phyloP scores from a whole-genome alignment of 129 eudicot species.

The Flaveria trinervia region DNA sequence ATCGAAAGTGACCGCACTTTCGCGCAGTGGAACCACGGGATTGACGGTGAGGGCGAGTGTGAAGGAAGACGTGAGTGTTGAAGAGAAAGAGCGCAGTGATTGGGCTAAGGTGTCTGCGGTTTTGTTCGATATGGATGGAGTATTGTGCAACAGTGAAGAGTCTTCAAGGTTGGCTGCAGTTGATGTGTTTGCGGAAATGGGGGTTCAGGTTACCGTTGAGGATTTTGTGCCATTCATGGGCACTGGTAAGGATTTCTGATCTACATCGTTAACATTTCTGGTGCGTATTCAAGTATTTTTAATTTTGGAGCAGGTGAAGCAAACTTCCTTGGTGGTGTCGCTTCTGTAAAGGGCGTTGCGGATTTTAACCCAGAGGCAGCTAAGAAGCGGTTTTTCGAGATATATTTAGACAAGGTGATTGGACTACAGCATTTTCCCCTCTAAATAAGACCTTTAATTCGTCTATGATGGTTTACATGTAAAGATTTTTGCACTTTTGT shows the following conservation, averaged over 20 bases:
- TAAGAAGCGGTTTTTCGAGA: conserved; percentile 92
- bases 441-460: background rate
- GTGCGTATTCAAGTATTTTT: conserved; percentile 14
- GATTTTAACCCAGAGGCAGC: conserved; percentile 78
- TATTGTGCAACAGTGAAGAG: conserved; percentile 93
- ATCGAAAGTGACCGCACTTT: conserved; percentile 15
- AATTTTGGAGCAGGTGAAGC: conserved; percentile 76
- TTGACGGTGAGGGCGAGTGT: conserved; percentile 41
- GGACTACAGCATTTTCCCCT: background rate
- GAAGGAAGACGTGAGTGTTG: conserved; percentile 43
- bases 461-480: conserved; percentile 5
- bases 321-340: conserved; percentile 96
- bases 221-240: conserved; percentile 97
- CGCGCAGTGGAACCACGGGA: conserved; percentile 34
- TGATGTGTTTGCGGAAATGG: conserved; percentile 91
- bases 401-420: conserved; percentile 84
- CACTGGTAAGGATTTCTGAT: conserved; percentile 51
- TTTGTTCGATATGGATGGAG: conserved; percentile 98
- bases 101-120: conserved; percentile 98
- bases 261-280: conserved; percentile 4
- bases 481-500: conserved; percentile 13
- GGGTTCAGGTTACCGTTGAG: conserved; percentile 69
- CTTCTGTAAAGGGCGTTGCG: conserved; percentile 74
- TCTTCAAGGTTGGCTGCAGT: conserved; percentile 80
- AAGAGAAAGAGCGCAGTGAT: conserved; percentile 31